Conservation (phyloP, 2,329 filamentous ascomycete species). For the Aspergillus ochraceus region DNA sequence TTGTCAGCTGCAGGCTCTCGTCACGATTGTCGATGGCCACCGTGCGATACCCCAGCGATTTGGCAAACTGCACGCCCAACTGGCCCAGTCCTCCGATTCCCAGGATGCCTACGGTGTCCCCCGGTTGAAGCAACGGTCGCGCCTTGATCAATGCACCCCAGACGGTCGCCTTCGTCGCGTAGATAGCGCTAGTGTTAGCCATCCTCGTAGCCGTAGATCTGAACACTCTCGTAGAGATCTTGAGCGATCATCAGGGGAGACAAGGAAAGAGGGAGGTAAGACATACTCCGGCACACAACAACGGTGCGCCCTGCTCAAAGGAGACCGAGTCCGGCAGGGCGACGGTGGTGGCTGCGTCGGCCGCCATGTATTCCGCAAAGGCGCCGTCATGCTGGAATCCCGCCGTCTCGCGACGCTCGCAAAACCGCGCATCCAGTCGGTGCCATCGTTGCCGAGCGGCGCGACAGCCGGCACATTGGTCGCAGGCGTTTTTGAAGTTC, state of each 20-base stretch:
- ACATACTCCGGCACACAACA: conserved; percentile 16
- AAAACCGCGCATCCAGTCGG: conserved; percentile 9
- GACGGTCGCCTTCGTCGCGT: not conserved
- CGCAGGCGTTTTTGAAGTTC: conserved; percentile 14
- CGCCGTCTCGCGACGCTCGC: conserved; percentile 8
- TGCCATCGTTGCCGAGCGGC: not conserved
- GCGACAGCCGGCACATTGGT: conserved; percentile 3
- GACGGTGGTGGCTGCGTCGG: conserved; percentile 9
- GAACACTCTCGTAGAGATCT: not conserved
- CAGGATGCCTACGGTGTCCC: conserved; percentile 7
- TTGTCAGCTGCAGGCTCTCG: conserved; percentile 4
- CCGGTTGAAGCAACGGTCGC: not conserved
- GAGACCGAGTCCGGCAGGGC: conserved; percentile 7
- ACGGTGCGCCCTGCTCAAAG: conserved; percentile 15
- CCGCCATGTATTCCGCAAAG: conserved; percentile 15
- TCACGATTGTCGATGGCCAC: conserved; percentile 13
- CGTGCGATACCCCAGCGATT: conserved; percentile 5
- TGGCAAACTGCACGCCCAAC: conserved; percentile 16
- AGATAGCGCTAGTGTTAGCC: not conserved
- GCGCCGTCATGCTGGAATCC: conserved; percentile 11
- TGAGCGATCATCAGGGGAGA: not conserved
- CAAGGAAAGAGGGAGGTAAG: not conserved
- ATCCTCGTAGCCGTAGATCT: not conserved
- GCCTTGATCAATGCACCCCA: not conserved
- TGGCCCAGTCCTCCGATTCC: conserved; percentile 13